Conservation (phyloP, 2,329 filamentous ascomycete species). For the Talaromyces sp. region DNA sequence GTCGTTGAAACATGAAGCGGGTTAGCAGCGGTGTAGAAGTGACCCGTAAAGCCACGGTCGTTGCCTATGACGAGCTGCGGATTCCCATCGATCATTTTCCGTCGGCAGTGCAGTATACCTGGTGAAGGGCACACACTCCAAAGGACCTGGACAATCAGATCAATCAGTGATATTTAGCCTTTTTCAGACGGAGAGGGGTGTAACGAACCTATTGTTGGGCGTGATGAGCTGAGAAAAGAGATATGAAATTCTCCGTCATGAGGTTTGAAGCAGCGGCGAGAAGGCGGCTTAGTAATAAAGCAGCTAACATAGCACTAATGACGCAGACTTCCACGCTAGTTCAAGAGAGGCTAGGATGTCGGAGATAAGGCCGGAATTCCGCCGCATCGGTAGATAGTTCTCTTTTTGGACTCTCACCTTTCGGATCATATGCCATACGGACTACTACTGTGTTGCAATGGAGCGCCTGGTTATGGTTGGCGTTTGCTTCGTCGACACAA, state of each 20-base stretch:
- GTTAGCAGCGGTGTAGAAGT: slow-evolving; percentile 17
- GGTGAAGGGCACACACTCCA: slow-evolving; percentile 2
- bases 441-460: background rate
- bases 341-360: background rate
- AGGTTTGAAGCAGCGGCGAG: slow-evolving; percentile 6
- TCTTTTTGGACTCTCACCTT: background rate
- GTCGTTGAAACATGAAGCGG: slow-evolving; percentile 22
- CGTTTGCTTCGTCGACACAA: slow-evolving; percentile 68
- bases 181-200: background rate
- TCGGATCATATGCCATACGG: background rate
- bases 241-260: background rate
- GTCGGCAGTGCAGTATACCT: slow-evolving; percentile 17
- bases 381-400: background rate
- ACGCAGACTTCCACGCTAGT: background rate
- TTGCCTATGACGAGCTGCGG: slow-evolving; percentile 23
- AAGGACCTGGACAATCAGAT: background rate
- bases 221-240: background rate
- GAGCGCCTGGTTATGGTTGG: slow-evolving; percentile 62
- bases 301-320: background rate
- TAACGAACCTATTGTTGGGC: background rate
- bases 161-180: background rate
- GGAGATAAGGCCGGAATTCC: slow-evolving; percentile 10
- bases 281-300: background rate
- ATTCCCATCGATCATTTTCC: slow-evolving; percentile 26
- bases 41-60: slow-evolving; percentile 18